These are phyloP conservation scores for Eucalyptus victrix DNA, from an alignment of 345 rosid species.

Conservation along the genomic window DNA sequence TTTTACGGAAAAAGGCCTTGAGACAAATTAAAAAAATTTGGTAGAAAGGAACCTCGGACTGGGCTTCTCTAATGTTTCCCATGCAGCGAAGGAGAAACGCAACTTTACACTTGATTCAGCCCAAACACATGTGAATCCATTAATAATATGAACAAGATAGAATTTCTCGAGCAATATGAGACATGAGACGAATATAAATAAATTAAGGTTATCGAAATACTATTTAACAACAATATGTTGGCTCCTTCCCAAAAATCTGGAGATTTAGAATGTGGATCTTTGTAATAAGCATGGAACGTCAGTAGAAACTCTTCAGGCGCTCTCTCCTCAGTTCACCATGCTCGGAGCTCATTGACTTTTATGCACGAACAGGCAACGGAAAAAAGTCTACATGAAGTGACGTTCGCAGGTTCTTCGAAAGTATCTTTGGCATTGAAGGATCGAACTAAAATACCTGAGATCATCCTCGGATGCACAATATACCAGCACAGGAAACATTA, in stretches of 20 bases:
- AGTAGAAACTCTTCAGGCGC: not conserved
- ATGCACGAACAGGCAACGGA: not conserved
- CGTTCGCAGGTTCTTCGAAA: not conserved
- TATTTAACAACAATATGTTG: not conserved
- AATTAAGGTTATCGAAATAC: not conserved
- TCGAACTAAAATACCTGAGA: not conserved
- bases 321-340: not conserved
- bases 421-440: not conserved
- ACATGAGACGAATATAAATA: not conserved
- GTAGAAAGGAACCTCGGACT: not conserved
- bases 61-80: not conserved
- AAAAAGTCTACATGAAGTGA: not conserved
- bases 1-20: not conserved
- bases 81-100: not conserved
- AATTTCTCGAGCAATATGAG: not conserved
- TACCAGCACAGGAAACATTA: no score
- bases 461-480: not conserved
- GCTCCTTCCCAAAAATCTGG: not conserved
- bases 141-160: not conserved
- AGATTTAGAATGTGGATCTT: not conserved
- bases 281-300: not conserved
- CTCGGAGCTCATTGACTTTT: not conserved
- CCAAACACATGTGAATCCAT: not conserved
- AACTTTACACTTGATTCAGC: not conserved
- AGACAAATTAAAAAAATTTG: not conserved